Base-by-base conservation (phyloP, 257 asterid species). In the Solanum okadae region DNA sequence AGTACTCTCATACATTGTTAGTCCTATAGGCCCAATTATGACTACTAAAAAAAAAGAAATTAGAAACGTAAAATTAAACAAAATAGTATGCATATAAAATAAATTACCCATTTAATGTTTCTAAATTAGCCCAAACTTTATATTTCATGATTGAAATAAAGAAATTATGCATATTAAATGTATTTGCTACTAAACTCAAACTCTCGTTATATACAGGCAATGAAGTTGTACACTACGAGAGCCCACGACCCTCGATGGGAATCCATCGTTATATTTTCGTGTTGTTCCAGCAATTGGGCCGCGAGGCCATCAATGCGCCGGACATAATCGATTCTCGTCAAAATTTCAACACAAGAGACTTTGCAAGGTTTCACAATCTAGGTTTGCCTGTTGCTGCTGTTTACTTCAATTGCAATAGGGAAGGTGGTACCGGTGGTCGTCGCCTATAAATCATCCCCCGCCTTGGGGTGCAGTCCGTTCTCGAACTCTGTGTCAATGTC, bases 191-290 rank as follows among this genome's bases (percentile, higher is more conserved):
- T 27, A 68, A 68, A 68, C 8, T 27, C 75, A 13, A 68, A 68
- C 20, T 68, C 20, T 68, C 22, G 23, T 14, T 35, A 37, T 20
- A 38, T n/a, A 2, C 25, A 11, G 95, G 95, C 59, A 86, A 87
- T 10, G 95, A 93, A 81, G n/a, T 90, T 9, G 90, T 93, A 87
- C 8, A 70, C 9, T 93, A 93, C 10, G 94, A 93, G 91, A 89
- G 72, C 22, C 95, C 95, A 18, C 83, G 75, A 23, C 94, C 95
- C 46, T 72, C 88, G 10, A 79, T 92, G 91, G 95, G 94, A 33
- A 93, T 93, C 84, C 95, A 93, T 86, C 85, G 85, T 8, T 79
- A 42, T 44, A 79, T 79, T 44, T 79, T 79, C 27, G 85, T 79
- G 67, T 3, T 79, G 38, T 79, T 87, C 88, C 91, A 3, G 0